Evolutionary conservation across 345 rosid species (phyloP), one percentile per base, ranked within the genome.

Genomic region (Salix purpurea): DNA sequence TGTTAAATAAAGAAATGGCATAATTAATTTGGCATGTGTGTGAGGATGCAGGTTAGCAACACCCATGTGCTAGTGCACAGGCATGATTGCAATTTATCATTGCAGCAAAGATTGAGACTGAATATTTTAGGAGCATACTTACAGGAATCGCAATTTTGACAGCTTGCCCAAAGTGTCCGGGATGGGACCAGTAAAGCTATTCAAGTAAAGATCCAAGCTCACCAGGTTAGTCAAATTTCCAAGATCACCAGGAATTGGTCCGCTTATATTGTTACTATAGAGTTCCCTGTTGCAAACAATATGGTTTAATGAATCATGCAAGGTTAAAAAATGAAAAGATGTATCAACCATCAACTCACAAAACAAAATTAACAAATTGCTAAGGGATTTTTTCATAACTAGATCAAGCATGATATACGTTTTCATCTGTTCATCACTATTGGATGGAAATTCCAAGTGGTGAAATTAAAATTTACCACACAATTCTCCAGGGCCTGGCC

Each of bases 121-220:
- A 0, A 23, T 52, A 50, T 36, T 66, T 52, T 34, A 32, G 42
- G 28, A 72, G 5, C 54, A 37, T 77, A 86, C 98, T 92, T 84
- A 96, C 98, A 96, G 96, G 84, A 96, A 96, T 37, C 99, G 87
- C 79, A 96, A 84, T 81, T 92, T 96, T 56, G 98, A 90, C 73
- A 96, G 90, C 81, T 86, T 96, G 52, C 98, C 97, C 82, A 96
- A 78, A 15, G 97, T 80, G 76, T 86, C 94, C 0, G 99, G 99
- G 28, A 96, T 93, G 70, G 92, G 96, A 82, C 99, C 99, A 28
- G 85, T 82, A 83, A 96, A 96, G 81, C 89, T 82, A 84, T 96
- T 96, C 86, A 96, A 80, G 89, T 96, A 96, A 75, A 96, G 98
- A 91, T 96, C 99, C 95, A 96, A 88, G 86, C 99, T 96, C 80